Conservation (phyloP, 2,329 filamentous ascomycete species). For the Myriosclerotinia scirpicola region DNA sequence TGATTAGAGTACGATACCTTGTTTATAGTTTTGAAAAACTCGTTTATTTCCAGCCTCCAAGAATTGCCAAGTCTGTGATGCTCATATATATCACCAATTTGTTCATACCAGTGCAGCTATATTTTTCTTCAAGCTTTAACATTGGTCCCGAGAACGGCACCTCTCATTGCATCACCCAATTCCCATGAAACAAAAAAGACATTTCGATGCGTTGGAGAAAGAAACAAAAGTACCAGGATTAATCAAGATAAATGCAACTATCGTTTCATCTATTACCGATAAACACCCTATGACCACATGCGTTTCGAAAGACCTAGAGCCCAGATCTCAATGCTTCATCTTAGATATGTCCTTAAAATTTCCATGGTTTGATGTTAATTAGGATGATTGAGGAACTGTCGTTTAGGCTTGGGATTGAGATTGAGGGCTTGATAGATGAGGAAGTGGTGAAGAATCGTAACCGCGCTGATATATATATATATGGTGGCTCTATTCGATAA, state of each 20-base stretch:
- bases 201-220: too few species aligned
- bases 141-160: not conserved
- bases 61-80: too few species aligned
- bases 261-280: too few species aligned
- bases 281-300: too few species aligned
- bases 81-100: not conserved
- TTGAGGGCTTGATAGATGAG: not conserved
- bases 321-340: too few species aligned
- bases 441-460: not conserved
- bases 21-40: not conserved
- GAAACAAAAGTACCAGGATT: too few species aligned
- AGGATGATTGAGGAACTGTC: not conserved
- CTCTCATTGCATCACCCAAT: not conserved
- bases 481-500: accelerated
- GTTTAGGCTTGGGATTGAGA: not conserved
- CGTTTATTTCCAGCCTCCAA: not conserved
- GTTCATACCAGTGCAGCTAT: too few species aligned
- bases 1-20: not conserved
- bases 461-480: not conserved
- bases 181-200: not conserved
- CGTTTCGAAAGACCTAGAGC: too few species aligned
- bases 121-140: too few species aligned
- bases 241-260: too few species aligned
- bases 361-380: not conserved
- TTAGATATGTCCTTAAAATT: too few species aligned